These are phyloP conservation scores for Aphanomyces euteiches DNA, from an alignment of 352 stramenopile species.

Conservation along the genomic window DNA sequence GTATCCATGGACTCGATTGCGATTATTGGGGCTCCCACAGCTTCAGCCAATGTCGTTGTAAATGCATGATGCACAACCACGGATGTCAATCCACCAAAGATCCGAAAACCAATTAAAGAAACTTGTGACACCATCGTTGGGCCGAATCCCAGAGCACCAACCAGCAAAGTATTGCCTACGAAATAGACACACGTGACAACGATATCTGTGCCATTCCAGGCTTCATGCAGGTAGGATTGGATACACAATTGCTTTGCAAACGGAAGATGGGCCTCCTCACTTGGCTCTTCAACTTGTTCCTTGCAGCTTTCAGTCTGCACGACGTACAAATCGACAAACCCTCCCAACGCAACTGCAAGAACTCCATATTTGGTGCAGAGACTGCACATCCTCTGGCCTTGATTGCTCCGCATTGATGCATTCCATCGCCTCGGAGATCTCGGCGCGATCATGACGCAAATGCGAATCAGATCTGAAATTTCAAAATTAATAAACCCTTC, in stretches of 20 bases:
- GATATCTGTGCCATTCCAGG: not conserved
- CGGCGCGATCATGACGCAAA: not conserved
- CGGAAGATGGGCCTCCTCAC: not conserved
- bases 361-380: not conserved
- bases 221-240: not conserved
- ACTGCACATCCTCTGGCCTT: not conserved
- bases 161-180: conserved; percentile 8
- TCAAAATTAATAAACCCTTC: not conserved
- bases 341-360: conserved; percentile 4
- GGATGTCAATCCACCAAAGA: conserved; percentile 12
- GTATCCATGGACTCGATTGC: not conserved
- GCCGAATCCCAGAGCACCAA: not conserved
- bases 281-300: too few relatives aligned
- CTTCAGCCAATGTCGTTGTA: not conserved
- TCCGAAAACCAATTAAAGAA: not conserved
- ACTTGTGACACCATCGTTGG: not conserved
- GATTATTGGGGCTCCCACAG: not conserved
- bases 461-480: not conserved
- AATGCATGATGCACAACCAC: conserved; percentile 9
- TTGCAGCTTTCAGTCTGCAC: not conserved
- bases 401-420: not conserved
- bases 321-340: conserved; percentile 17
- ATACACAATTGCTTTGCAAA: conserved; percentile 2
- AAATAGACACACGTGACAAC: conserved; percentile 10
- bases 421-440: too few relatives aligned